Base-by-base conservation (phyloP, 768 basidiomycete species). In the Mycena capillaripes region DNA sequence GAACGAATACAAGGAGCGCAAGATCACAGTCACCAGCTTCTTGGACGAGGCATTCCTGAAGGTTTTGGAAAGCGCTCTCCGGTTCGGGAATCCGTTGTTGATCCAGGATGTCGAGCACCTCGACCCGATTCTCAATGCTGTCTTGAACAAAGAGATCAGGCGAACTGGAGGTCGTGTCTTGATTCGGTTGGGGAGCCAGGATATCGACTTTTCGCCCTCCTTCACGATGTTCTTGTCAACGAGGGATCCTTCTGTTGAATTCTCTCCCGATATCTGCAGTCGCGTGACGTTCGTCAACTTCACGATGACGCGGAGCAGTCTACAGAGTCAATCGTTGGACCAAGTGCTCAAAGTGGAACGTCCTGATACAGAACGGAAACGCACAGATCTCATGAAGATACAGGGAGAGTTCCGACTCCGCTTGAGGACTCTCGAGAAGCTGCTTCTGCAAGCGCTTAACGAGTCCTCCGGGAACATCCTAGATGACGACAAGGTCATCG, bases 181-280 rank as follows among this genome's bases (percentile, higher is more conserved):
- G 46, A 98, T 99, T 73, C 95, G 98, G 42, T 86, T 99, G 25
- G 97, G 98, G 5, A 98, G 89, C 79, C 98, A 99, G 84, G 98
- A 99, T 76, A 98, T 99, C 81, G 98, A 99, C 81, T 98, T 99
- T 81, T 99, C 98, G 0, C 98, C 98, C 8, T 93, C 98, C n/a
- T 99, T 99, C 87, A 98, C 96, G 7, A 97, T 99, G 96, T 99
- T 99, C 90, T 88, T 99, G 52, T 95, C 97, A 2, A 99, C 98
- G 14, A 87, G 98, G 25, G 97, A 99, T 81, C 97, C 98, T 2
- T 97, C 97, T 0, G 94, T 98, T 72, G 97, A 98, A 77, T 98
- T 99, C 83, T 95, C 97, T 16, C 97, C 98, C 4, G 98, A 99
- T 81, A 97, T 99, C 76, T 99, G 97, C 87, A 97, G 96, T 86